Conservation (phyloP, 1,284 basidiomycete genomes). For the Trametes versicolor region DNA sequence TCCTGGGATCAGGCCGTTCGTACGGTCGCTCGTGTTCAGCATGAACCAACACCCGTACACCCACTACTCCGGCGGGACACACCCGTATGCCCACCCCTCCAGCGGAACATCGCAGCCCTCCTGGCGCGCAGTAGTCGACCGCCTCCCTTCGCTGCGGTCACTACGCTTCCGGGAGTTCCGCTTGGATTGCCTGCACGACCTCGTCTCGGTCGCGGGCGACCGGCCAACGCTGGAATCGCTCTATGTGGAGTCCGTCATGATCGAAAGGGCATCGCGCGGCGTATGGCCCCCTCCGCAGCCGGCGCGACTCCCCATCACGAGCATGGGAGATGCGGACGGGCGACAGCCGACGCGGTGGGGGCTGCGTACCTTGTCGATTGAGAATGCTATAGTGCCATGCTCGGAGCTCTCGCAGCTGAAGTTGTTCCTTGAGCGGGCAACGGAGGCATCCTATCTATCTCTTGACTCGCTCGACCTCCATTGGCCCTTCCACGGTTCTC, state of each 20-base stretch:
- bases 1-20: background rate
- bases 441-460: background rate
- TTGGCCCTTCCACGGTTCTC: too few relatives aligned
- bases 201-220: background rate
- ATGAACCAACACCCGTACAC: background rate
- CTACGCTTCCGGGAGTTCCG: background rate
- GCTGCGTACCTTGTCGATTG: background rate
- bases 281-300: too few relatives aligned
- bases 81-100: background rate
- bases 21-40: background rate
- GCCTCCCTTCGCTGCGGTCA: background rate
- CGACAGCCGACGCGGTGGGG: background rate
- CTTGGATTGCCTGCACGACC: background rate
- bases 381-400: background rate
- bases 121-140: background rate
- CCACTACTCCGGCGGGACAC: background rate
- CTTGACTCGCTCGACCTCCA: background rate
- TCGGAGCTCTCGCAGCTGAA: background rate
- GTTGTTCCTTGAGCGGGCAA: background rate
- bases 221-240: background rate
- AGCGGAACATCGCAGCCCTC: background rate
- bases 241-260: too few relatives aligned
- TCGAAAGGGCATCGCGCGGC: too few relatives aligned
- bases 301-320: too few relatives aligned
- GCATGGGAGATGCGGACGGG: too few relatives aligned